phyloP scores from a whole-genome alignment of 768 basidiomycete species.

The Suillus fuscotomentosus region DNA sequence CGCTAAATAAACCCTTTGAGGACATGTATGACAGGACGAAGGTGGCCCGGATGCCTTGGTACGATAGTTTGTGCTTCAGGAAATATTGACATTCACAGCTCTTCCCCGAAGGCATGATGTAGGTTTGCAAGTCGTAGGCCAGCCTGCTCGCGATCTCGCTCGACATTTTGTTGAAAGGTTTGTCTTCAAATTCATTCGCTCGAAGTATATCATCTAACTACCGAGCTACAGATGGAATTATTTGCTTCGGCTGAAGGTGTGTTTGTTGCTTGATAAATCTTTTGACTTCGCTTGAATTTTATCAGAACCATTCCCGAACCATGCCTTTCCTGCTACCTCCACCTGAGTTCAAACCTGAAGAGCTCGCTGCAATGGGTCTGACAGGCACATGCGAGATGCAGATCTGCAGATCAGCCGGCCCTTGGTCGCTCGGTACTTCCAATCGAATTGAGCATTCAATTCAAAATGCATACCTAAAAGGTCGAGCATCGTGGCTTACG shows the following conservation, averaged over 20 bases:
- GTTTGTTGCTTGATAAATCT: slow-evolving; percentile 11
- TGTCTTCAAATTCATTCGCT: slow-evolving; percentile 13
- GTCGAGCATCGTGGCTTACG: slow-evolving; percentile 33
- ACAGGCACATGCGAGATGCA: slow-evolving; percentile 98
- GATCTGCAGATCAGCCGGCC: slow-evolving; percentile 91
- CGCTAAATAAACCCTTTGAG: slow-evolving; percentile 85
- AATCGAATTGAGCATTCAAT: slow-evolving; percentile 87
- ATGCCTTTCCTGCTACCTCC: slow-evolving; percentile 96
- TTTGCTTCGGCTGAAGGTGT: slow-evolving; percentile 87
- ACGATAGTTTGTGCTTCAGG: slow-evolving; percentile 19
- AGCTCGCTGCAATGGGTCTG: slow-evolving; percentile 75
- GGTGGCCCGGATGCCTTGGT: slow-evolving; percentile 97
- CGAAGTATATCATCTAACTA: slow-evolving; percentile 1
- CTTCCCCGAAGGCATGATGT: slow-evolving; percentile 82
- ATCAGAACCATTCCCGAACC: slow-evolving; percentile 81
- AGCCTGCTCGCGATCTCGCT: slow-evolving; percentile 91
- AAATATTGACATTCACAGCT: not conserved
- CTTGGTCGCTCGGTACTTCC: slow-evolving; percentile 94
- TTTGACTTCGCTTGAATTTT: not conserved
- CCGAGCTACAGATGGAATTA: slow-evolving; percentile 77
- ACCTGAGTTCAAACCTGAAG: slow-evolving; percentile 83
- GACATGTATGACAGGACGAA: slow-evolving; percentile 94
- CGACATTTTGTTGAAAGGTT: slow-evolving; percentile 94
- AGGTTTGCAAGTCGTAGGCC: slow-evolving; percentile 92
- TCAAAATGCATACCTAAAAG: slow-evolving; percentile 91